Base-by-base conservation (phyloP, 805 yeast genomes). In the Nakazawaea ernobii region DNA sequence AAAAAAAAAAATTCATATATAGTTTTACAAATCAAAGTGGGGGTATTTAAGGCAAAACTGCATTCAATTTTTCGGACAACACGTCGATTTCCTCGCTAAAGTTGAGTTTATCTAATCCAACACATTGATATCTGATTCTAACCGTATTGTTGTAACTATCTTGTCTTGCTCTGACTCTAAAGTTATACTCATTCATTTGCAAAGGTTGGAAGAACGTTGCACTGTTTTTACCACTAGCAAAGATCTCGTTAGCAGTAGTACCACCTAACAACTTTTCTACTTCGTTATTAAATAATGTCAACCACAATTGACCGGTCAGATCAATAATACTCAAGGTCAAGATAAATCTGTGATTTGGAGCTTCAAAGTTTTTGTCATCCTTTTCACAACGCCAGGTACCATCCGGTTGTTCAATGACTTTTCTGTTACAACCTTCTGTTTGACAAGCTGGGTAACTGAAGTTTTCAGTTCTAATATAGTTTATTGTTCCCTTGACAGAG, bases 341-440 rank as follows among this genome's bases (percentile, higher is more conserved):
- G 45, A 90, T 81, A 56, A 86, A 94, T 63, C 98, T 78, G 69
- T 86, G 82, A 42, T 74, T 69, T 15, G 98, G 97, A 41, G 72
- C 74, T 2, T 75, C 71, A 59, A 79, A 83, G 52, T 77, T 77
- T 48, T 77, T 70, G 57, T 87, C 84, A 74, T 98, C 91, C 63
- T 84, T 85, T 62, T 91, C 98, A 71, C 99, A 94, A 64, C 95
- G 80, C 96, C 96, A 91, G 14, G 82, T 71, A 11, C 85, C 88
- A 59, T 79, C 84, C 30, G 79, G 72, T 47, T 77, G 82, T 59
- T 87, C 87, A 39, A 85, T 69, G 29, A 90, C 88, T 67, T 94
- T 94, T 60, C 90, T 82, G 62, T 83, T 83, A 71, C 99, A 94
- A 36, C 76, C 80, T 40, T 80, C 84, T 41, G 76, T 71, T 32